A percentile compares a stretch with the other conserved stretches of the same genome.
These are phyloP conservation scores for Dendrostoma leiphaemia DNA, from an alignment of 2,329 filamentous ascomycete species.

Conservation along the genomic window DNA sequence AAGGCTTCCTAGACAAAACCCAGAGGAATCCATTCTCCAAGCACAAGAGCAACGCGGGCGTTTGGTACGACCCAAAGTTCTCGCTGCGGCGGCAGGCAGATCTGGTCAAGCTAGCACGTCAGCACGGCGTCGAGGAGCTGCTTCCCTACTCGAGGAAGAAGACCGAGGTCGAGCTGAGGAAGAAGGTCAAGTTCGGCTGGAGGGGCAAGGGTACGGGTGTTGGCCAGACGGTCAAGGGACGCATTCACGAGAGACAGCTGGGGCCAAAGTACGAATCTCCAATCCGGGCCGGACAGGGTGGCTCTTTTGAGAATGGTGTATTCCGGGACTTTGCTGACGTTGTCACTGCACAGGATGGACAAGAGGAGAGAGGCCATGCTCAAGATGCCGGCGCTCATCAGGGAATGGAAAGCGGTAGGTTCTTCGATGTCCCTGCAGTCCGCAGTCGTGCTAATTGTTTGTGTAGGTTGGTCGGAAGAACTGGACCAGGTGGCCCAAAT, in stretches of 20 bases:
- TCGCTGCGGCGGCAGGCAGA: constrained; percentile 87
- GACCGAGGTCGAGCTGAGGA: constrained; percentile 66
- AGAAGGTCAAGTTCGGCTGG: constrained; percentile 75
- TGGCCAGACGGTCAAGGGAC: constrained; percentile 92
- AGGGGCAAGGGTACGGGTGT: constrained; percentile 90
- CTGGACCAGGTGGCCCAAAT: constrained; percentile 60
- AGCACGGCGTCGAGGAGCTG: constrained; percentile 77
- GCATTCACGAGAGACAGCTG: constrained; percentile 85
- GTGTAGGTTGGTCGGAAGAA: constrained; percentile 50
- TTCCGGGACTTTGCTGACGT: constrained; percentile 29
- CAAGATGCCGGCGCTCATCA: constrained; percentile 89
- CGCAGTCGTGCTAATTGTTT: constrained; percentile 31
- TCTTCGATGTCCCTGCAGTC: neutral
- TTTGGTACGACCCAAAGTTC: constrained; percentile 80
- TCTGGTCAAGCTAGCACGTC: constrained; percentile 78
- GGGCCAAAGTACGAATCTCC: constrained; percentile 60
- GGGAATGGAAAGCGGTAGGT: constrained; percentile 87
- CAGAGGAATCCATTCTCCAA: constrained; percentile 79
- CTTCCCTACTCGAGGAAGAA: constrained; percentile 76
- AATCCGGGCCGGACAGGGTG: neutral
- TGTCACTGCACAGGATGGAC: constrained; percentile 62
- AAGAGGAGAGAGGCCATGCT: constrained; percentile 89
- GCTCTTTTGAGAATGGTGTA: neutral
- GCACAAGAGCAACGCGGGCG: constrained; percentile 79
- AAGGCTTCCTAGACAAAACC: too few relatives aligned